Evolutionary conservation across 768 basidiomycete genomes (phyloP).

Genomic region (Hortiboletus campestris): DNA sequence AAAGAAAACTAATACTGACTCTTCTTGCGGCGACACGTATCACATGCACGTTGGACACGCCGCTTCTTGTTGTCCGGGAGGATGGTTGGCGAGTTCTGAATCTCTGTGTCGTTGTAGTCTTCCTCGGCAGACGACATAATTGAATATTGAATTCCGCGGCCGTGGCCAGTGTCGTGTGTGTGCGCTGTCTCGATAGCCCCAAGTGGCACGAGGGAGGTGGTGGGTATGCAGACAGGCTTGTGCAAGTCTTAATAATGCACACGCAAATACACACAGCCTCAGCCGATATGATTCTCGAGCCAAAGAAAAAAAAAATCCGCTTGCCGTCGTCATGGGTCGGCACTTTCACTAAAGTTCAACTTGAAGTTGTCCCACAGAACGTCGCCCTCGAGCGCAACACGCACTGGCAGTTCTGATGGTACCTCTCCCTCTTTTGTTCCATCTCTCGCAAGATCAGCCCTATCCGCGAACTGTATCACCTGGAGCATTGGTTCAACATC

Average conservation of each 20-base stretch:
- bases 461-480: too few species aligned
- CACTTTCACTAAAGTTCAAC: too few species aligned
- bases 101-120: slow-evolving; percentile 50
- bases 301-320: too few species aligned
- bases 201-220: neutral
- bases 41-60: slow-evolving; percentile 75
- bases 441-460: too few species aligned
- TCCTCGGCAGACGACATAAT: slow-evolving; percentile 60
- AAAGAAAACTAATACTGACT: slow-evolving; percentile 41
- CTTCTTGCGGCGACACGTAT: slow-evolving; percentile 82
- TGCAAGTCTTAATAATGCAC: neutral
- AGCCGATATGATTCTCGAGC: too few species aligned
- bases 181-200: neutral
- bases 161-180: neutral
- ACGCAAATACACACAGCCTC: neutral
- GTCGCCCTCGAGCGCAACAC: too few species aligned
- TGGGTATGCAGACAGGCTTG: neutral
- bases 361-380: too few species aligned
- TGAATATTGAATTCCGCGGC: neutral
- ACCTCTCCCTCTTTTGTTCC: too few species aligned
- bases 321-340: too few species aligned
- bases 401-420: too few species aligned
- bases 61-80: slow-evolving; percentile 57
- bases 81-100: slow-evolving; percentile 13
- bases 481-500: too few species aligned